These are phyloP conservation scores for Dactylonectria macrodidyma DNA, from an alignment of 2,329 filamentous ascomycete species.

Conservation along the genomic window DNA sequence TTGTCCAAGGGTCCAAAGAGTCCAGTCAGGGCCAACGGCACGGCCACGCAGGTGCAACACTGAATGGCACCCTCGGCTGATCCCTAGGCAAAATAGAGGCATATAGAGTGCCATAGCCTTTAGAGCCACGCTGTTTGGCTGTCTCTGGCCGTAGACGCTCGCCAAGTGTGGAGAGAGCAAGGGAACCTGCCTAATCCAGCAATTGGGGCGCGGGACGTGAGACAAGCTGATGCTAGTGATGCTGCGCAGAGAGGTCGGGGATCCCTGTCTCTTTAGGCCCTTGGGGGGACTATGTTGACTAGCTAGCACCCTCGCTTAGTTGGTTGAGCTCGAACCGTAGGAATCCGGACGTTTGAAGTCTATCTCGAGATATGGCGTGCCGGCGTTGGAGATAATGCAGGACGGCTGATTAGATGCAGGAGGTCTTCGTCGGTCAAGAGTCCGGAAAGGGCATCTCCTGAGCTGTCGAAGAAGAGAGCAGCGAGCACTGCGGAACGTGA, in stretches of 20 bases:
- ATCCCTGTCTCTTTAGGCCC: conserved; percentile 11
- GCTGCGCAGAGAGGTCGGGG: conserved; percentile 6
- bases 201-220: conserved; percentile 17
- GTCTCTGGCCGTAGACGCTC: conserved; percentile 12
- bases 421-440: not conserved
- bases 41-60: conserved; percentile 18
- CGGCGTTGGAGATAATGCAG: conserved; percentile 4
- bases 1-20: conserved; percentile 1
- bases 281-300: not conserved
- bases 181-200: conserved; percentile 30
- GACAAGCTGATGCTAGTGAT: conserved; percentile 15
- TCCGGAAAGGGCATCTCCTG: conserved; percentile 1
- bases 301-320: conserved; percentile 5
- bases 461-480: not conserved
- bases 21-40: conserved; percentile 20
- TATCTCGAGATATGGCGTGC: conserved; percentile 14
- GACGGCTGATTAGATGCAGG: not conserved
- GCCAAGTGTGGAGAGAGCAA: conserved; percentile 23
- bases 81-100: not conserved
- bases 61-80: conserved; percentile 19
- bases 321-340: conserved; percentile 10
- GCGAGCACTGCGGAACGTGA: not conserved
- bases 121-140: not conserved
- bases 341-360: conserved; percentile 22
- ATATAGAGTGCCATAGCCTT: no score